Base-by-base conservation (phyloP, 75 land plant species). In the Cryptomeria japonica region DNA sequence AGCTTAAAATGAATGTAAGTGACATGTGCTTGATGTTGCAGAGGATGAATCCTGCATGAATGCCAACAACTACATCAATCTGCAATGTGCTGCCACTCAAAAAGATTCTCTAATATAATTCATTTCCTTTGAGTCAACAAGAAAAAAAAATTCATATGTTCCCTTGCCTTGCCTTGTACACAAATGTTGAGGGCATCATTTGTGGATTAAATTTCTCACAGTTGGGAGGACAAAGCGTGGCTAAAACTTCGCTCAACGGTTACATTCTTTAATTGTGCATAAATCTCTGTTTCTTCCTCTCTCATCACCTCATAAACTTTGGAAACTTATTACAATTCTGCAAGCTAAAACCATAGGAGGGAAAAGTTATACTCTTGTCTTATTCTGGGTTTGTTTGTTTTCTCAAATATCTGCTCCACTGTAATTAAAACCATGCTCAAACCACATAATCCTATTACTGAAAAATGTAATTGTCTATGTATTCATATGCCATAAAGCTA, bases 11-110 rank as follows among this genome's bases (percentile, higher is more conserved):
- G 49, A 44, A 82, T 9, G 14, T 39, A 41, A 13, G 84, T 82
- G 84, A 44, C 84, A 82, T 82, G 84, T 82, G 84, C 84, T 44
- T 25, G 12, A n/a, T 22, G 51, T 82, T 42, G 84, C 84, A 82
- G 84, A 82, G 51, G 19, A 82, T 28, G 46, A 82, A 82, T 82
- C 31, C 9, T 44, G 49, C 51, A 82, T 82, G 84, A 49, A 82
- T 10, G 84, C 84, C 84, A 82, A 3, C 84, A 82, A 82, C 47
- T 2, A 44, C 32, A 82, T 44, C 14, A 82, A 82, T 82, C 84
- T 82, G 84, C 49, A 44, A 82, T 41, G 28, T 64, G 47, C 28
- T 82, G 84, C 84, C 84, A 82, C 51, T 44, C 51, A 41, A 82
- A 82, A 82, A 80, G 49, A 82, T 82, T 82, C 84, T 79, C 37